Evolutionary conservation across 352 stramenopile genomes (phyloP).

Genomic region (Phytopythium aichiense): DNA sequence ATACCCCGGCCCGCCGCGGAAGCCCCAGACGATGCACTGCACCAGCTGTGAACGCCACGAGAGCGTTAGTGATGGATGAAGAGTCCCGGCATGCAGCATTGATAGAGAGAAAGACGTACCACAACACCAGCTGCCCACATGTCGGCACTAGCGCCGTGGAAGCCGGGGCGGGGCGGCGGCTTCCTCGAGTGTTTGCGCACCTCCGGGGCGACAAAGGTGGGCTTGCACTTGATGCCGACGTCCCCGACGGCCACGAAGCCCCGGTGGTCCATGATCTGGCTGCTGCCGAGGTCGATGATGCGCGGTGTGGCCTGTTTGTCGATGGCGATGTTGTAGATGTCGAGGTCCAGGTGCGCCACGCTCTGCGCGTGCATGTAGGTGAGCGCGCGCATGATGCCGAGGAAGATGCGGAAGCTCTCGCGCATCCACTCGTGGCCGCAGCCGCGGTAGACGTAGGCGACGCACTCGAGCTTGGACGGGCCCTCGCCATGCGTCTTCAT

Average conservation of each 20-base stretch:
- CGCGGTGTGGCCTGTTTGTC: conserved; percentile 46
- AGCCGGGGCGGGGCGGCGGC: conserved; percentile 52
- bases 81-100: neutral
- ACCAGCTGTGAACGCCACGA: conserved; percentile 41
- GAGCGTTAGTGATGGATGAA: neutral
- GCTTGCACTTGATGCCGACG: conserved; percentile 84
- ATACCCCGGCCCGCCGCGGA: conserved; percentile 64
- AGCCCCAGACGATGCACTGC: conserved; percentile 79
- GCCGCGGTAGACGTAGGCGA: conserved; percentile 73
- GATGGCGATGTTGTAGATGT: conserved; percentile 85
- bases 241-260: conserved; percentile 48
- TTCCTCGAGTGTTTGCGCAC: conserved; percentile 58
- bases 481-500: conserved; percentile 44
- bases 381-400: conserved; percentile 57
- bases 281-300: conserved; percentile 80
- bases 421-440: conserved; percentile 77
- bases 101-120: conserved; percentile 30
- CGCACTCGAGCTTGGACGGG: conserved; percentile 74
- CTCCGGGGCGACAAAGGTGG: conserved; percentile 71
- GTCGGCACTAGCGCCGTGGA: conserved; percentile 67
- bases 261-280: conserved; percentile 70
- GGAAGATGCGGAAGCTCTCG: conserved; percentile 63
- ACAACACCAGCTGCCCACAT: conserved; percentile 81
- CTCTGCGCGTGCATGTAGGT: conserved; percentile 79
- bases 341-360: conserved; percentile 76